These are phyloP conservation scores for Nemania diffusa DNA, from an alignment of 2,329 filamentous ascomycete genomes.

Conservation along the genomic window DNA sequence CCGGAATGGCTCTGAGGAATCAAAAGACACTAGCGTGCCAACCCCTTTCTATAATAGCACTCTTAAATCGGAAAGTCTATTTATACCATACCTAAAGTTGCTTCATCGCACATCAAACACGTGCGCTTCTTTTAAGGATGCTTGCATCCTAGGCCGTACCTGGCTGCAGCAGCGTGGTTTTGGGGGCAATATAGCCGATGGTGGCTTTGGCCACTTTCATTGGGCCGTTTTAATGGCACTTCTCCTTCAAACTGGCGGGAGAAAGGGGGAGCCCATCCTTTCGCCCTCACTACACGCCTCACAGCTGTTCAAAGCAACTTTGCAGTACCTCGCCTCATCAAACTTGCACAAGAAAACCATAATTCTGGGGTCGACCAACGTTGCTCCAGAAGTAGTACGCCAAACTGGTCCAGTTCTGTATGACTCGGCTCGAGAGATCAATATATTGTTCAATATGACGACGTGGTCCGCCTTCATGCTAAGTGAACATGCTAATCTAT, in stretches of 20 bases:
- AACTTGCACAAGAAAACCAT: slow-evolving; percentile 77
- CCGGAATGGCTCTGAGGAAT: slow-evolving; percentile 57
- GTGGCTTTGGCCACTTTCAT: slow-evolving; percentile 94
- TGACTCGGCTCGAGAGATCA: slow-evolving; percentile 78
- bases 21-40: slow-evolving; percentile 57
- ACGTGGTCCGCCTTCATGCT: slow-evolving; percentile 82
- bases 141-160: slow-evolving; percentile 83
- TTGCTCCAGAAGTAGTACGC: slow-evolving; percentile 54
- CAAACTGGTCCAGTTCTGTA: slow-evolving; percentile 76
- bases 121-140: slow-evolving; percentile 80
- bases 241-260: slow-evolving; percentile 80
- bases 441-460: slow-evolving; percentile 91
- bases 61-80: slow-evolving; percentile 79
- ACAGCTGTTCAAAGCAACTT: slow-evolving; percentile 90
- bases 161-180: slow-evolving; percentile 94
- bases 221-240: slow-evolving; percentile 85
- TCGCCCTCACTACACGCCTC: slow-evolving; percentile 87
- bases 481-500: slow-evolving; percentile 77
- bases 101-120: slow-evolving; percentile 75
- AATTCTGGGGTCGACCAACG: slow-evolving; percentile 59
- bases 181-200: slow-evolving; percentile 71
- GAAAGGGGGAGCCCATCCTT: slow-evolving; percentile 75
- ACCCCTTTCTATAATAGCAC: slow-evolving; percentile 93
- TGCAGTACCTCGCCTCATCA: slow-evolving; percentile 85
- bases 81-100: slow-evolving; percentile 78